Evolutionary conservation across 1,139 yeast species (phyloP).

Genomic region (Blastobotrys petasosporus): DNA sequence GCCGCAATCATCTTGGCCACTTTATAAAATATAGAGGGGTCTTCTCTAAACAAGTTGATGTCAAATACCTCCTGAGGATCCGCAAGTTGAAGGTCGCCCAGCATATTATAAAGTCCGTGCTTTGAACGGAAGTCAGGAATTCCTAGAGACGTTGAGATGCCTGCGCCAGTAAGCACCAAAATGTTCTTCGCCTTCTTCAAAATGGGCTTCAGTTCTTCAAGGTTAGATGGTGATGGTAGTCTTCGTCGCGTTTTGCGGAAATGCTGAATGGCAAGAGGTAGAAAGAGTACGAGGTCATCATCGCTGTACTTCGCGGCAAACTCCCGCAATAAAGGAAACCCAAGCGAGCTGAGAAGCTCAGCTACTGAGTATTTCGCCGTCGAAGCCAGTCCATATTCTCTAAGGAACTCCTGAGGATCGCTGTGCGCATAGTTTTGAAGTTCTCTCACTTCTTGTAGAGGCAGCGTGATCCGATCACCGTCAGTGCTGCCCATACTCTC

Average conservation of each 20-base stretch:
- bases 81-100: constrained; percentile 62
- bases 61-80: constrained; percentile 97
- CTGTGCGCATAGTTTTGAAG: constrained; percentile 53
- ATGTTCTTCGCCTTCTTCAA: constrained; percentile 55
- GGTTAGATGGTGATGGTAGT: constrained; percentile 35
- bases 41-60: constrained; percentile 61
- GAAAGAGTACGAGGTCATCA: constrained; percentile 23
- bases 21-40: constrained; percentile 78
- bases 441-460: constrained; percentile 40
- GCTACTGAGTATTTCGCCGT: constrained; percentile 42
- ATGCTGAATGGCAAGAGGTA: constrained; percentile 31
- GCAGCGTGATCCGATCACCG: constrained; percentile 20
- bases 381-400: constrained; percentile 53
- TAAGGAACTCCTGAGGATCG: constrained; percentile 49
- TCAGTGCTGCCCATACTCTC: constrained; percentile 20
- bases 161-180: constrained; percentile 89
- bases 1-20: constrained; percentile 88
- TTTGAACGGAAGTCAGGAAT: constrained; percentile 94
- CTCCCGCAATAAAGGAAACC: constrained; percentile 30
- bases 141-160: constrained; percentile 87
- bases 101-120: constrained; percentile 74
- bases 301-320: constrained; percentile 23
- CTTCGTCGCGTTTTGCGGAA: constrained; percentile 27
- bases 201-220: constrained; percentile 55
- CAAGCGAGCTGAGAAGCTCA: constrained; percentile 37